Percentiles rank a stretch among this genome's conserved stretches.
Conservation (phyloP, 176 grass and related monocot species). For the Secale cereale region DNA sequence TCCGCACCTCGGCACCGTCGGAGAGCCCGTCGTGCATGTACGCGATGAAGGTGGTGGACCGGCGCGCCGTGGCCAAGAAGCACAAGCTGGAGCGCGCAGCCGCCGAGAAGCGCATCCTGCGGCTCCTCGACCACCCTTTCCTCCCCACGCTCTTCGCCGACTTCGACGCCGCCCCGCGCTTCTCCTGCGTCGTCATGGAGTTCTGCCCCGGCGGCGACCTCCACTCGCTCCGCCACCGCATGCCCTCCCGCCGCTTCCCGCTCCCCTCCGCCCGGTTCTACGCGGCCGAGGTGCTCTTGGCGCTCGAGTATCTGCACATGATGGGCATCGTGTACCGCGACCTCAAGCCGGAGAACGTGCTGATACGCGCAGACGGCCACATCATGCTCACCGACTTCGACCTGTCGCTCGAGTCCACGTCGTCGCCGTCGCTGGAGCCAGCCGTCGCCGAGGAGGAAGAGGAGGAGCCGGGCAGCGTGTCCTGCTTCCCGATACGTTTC, state of each 20-base stretch:
- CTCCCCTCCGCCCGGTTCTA: constrained; percentile 63
- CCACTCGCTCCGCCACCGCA: constrained; percentile 75
- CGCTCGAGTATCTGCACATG: constrained; percentile 92
- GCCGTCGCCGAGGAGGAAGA: background rate
- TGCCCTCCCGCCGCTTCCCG: constrained; percentile 66
- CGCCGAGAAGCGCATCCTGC: constrained; percentile 68
- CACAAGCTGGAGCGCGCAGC: constrained; percentile 69
- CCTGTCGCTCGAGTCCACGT: constrained; percentile 67
- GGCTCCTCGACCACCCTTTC: constrained; percentile 78
- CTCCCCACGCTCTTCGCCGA: constrained; percentile 78
- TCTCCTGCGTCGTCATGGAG: constrained; percentile 83
- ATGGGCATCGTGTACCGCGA: constrained; percentile 95
- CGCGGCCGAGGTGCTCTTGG: constrained; percentile 83
- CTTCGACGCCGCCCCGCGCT: constrained; percentile 70
- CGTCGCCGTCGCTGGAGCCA: constrained; percentile 49
- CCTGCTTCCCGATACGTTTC: constrained; percentile 55
- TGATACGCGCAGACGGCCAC: constrained; percentile 80
- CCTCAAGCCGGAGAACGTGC: constrained; percentile 98
- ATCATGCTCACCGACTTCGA: constrained; percentile 99
- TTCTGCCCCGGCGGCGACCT: constrained; percentile 92
- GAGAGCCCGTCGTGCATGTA: constrained; percentile 19
- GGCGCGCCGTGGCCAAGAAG: constrained; percentile 45
- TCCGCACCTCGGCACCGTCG: background rate
- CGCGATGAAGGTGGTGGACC: constrained; percentile 98
- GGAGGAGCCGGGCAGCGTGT: background rate